phyloP scores from a whole-genome alignment of 352 stramenopile species.

The Phytophthora colocasiae region DNA sequence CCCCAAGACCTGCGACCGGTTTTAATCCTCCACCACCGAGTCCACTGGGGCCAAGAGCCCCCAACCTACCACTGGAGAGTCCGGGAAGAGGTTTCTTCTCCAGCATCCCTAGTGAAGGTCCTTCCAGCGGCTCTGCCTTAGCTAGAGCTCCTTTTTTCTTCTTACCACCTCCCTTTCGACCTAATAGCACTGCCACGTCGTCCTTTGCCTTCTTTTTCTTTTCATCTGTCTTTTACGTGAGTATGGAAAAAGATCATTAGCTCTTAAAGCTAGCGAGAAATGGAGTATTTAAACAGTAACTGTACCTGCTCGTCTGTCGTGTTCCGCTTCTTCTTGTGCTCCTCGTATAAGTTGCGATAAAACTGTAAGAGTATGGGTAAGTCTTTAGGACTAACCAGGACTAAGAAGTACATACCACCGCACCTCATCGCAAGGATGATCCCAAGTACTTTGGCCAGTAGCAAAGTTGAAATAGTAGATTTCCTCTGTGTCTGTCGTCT shows the following conservation, averaged over 20 bases:
- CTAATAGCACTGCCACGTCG: conserved; percentile 82
- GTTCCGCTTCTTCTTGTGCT: conserved; percentile 88
- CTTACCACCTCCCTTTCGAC: conserved; percentile 53
- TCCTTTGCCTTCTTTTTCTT: conserved; percentile 86
- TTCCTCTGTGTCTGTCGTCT: conserved; percentile 95
- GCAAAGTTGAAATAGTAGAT: conserved; percentile 98
- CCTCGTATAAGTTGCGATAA: conserved; percentile 93
- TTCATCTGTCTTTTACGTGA: conserved; percentile 63
- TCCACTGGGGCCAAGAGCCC: conserved; percentile 35
- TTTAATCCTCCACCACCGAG: conserved; percentile 44
- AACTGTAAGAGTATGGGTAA: conserved; percentile 55
- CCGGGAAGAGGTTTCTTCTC: conserved; percentile 80
- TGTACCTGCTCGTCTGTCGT: conserved; percentile 48
- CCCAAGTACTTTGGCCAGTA: conserved; percentile 93
- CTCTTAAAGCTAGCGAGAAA: no score
- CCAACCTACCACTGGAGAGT: conserved; percentile 45
- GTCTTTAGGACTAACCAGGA: conserved; percentile 4
- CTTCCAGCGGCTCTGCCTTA: conserved; percentile 38
- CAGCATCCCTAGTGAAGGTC: no score
- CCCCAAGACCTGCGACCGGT: conserved; percentile 54
- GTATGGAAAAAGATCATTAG: neutral
- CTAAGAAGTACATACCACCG: neutral
- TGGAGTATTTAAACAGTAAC: no score
- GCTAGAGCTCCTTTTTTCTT: conserved; percentile 62
- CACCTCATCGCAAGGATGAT: conserved; percentile 94